Percentiles rank a stretch among this genome's conserved stretches.
phyloP scores from a whole-genome alignment of 2,329 filamentous ascomycete genomes.

The Grosmannia huntii region DNA sequence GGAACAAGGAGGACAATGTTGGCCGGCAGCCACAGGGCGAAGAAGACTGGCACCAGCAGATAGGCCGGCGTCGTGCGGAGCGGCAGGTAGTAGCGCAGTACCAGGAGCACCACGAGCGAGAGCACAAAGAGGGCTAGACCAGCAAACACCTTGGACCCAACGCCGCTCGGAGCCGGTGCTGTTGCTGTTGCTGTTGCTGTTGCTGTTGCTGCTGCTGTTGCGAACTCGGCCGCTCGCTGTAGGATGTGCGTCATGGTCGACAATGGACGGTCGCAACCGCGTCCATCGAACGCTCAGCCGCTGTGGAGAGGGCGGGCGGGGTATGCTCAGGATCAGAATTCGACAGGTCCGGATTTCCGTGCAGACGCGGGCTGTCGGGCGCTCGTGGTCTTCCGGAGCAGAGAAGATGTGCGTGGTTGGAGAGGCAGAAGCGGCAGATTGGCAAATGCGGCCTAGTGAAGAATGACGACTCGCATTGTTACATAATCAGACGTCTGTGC shows the following conservation, averaged over 20 bases:
- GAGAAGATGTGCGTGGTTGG: not conserved
- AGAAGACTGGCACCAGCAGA: constrained; percentile 83
- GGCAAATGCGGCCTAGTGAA: not conserved
- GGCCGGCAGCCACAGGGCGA: constrained; percentile 85
- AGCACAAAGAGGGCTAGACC: constrained; percentile 59
- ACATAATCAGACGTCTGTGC: not conserved
- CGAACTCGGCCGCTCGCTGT: not conserved
- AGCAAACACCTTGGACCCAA: constrained; percentile 60
- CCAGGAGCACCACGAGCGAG: constrained; percentile 63
- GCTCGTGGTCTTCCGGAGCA: too few species aligned
- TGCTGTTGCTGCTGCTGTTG: not conserved
- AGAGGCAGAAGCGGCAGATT: not conserved
- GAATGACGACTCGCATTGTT: not conserved
- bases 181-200: too few species aligned
- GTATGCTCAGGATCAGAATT: not conserved
- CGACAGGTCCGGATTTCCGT: not conserved
- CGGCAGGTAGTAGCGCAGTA: constrained; percentile 81
- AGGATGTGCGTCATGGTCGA: not conserved
- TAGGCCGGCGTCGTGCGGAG: constrained; percentile 83
- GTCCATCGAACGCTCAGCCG: not conserved
- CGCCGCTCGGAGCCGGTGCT: not conserved
- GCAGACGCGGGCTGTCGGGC: too few species aligned
- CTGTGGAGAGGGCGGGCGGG: not conserved
- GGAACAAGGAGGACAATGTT: constrained; percentile 87
- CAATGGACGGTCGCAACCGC: not conserved